Evolutionary conservation across 192 early-diverging fungal species (phyloP).

Genomic region (Martensiomyces pterosporus): DNA sequence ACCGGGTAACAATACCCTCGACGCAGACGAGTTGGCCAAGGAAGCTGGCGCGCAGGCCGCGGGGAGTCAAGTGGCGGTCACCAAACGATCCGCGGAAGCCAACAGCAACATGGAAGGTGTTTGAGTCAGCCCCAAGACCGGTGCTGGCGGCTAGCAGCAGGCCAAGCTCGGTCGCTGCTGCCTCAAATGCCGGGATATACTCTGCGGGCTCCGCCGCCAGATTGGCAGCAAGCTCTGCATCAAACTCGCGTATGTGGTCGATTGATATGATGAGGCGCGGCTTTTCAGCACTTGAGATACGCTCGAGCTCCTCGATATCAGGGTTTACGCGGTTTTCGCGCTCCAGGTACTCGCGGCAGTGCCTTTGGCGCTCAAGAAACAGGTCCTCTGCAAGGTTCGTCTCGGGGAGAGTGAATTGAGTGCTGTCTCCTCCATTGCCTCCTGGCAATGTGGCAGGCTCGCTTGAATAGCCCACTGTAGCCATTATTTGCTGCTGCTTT

Average conservation of each 20-base stretch:
- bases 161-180: conserved; percentile 31
- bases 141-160: conserved; percentile 2
- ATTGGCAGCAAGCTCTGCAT: conserved; percentile 66
- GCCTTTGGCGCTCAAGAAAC: conserved; percentile 43
- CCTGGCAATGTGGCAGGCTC: too few relatives aligned
- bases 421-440: not conserved
- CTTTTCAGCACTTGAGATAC: conserved; percentile 10
- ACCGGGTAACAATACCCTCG: conserved; percentile 97
- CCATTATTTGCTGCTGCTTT: too few relatives aligned
- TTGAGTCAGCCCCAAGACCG: conserved; percentile 12
- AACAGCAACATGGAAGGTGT: conserved; percentile 52
- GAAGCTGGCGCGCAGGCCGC: conserved; percentile 72
- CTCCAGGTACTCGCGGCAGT: conserved; percentile 45
- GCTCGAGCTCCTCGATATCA: conserved; percentile 33
- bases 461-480: too few relatives aligned
- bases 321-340: conserved; percentile 49
- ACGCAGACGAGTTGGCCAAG: conserved; percentile 87
- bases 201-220: conserved; percentile 73
- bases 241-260: conserved; percentile 80
- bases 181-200: conserved; percentile 79
- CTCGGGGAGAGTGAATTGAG: conserved; percentile 28
- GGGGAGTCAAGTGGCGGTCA: conserved; percentile 78
- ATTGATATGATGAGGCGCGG: conserved; percentile 81
- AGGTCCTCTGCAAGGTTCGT: conserved; percentile 42
- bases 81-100: conserved; percentile 94